phyloP scores from a whole-genome alignment of 2,329 filamentous ascomycete species.

The Parafenestella ontariensis region DNA sequence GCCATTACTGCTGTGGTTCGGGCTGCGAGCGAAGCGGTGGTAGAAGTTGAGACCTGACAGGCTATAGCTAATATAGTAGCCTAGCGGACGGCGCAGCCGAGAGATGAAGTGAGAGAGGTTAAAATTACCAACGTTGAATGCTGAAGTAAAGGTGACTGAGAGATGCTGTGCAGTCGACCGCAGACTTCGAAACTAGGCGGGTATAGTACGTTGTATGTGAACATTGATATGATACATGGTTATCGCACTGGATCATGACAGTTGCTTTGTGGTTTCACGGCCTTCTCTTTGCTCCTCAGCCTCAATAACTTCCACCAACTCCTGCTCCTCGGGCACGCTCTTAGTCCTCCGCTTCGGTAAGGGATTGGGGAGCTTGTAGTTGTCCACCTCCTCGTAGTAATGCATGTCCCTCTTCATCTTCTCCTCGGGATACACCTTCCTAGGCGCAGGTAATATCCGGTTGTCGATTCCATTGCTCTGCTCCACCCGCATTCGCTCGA shows the following conservation, averaged over 20 bases:
- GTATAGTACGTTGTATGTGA: background rate
- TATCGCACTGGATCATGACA: slow-evolving; percentile 2
- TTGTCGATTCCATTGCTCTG: slow-evolving; percentile 34
- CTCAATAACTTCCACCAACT: background rate
- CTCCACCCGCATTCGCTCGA: slow-evolving; percentile 49
- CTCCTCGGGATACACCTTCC: slow-evolving; percentile 42
- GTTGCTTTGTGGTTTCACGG: background rate
- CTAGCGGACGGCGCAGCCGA: background rate
- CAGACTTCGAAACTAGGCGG: background rate
- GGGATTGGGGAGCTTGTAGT: slow-evolving; percentile 33
- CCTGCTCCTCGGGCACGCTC: background rate
- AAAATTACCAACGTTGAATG: background rate
- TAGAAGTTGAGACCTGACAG: background rate
- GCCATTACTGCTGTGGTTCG: background rate
- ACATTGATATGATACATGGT: slow-evolving; percentile 13
- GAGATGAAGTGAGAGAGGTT: background rate
- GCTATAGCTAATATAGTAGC: background rate
- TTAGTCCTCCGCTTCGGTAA: slow-evolving; percentile 9
- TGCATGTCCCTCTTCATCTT: slow-evolving; percentile 36
- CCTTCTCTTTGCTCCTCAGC: slow-evolving; percentile 1
- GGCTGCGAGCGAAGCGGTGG: background rate
- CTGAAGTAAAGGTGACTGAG: background rate
- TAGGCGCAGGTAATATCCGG: slow-evolving; percentile 34
- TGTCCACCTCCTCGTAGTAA: slow-evolving; percentile 33
- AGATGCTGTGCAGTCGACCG: background rate